These are phyloP conservation scores for Avena atlantica DNA, from an alignment of 176 grass and related monocot genomes.

Conservation along the genomic window DNA sequence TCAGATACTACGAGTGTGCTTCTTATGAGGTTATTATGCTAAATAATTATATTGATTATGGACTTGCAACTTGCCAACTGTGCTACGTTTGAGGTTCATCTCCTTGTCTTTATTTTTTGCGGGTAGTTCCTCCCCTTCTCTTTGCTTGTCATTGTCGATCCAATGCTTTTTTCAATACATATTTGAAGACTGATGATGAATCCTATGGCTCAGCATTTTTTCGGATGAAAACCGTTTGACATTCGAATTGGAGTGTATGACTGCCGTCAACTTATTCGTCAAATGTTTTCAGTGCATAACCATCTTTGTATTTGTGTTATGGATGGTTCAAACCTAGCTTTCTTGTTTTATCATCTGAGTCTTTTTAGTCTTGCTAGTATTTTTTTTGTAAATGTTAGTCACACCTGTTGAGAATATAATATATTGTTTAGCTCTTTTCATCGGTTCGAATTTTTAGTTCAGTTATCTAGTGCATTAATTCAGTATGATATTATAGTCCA, in stretches of 20 bases:
- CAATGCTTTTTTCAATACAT: background rate
- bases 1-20: background rate
- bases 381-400: background rate
- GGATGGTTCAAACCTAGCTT: too few species aligned
- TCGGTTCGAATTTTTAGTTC: too few species aligned
- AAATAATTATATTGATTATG: slow-evolving; percentile 15
- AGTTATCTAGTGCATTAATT: too few species aligned
- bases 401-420: background rate
- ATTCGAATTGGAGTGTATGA: background rate
- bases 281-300: background rate
- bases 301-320: background rate
- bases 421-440: too few species aligned
- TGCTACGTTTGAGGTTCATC: background rate
- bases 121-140: background rate
- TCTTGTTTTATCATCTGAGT: background rate
- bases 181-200: slow-evolving; percentile 1
- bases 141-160: background rate
- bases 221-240: background rate
- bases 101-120: background rate
- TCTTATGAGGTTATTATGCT: slow-evolving; percentile 27
- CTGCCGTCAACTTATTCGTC: background rate
- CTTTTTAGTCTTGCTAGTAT: too few species aligned
- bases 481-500: too few species aligned
- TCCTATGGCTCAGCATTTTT: background rate
- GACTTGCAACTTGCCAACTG: slow-evolving; percentile 34